Percentiles rank a stretch among this genome's conserved stretches.
These are phyloP conservation scores for Claviceps sp. DNA, from an alignment of 2,329 filamentous ascomycete genomes.

Conservation along the genomic window DNA sequence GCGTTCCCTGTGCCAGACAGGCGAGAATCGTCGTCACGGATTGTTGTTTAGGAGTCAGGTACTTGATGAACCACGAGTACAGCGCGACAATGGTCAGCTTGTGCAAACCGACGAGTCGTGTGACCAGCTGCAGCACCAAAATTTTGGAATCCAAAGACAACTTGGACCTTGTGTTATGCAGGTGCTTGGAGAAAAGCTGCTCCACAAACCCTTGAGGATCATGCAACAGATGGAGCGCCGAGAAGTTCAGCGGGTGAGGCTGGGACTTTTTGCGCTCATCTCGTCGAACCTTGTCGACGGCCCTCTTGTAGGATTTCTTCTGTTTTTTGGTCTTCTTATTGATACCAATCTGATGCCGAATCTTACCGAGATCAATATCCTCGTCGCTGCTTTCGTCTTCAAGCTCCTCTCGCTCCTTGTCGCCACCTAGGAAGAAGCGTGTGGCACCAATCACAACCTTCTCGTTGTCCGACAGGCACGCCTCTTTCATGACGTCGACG, in stretches of 20 bases:
- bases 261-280: constrained; percentile 79
- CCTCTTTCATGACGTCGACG: constrained; percentile 97
- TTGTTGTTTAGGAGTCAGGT: constrained; percentile 74
- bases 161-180: constrained; percentile 76
- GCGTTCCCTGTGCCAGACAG: constrained; percentile 80
- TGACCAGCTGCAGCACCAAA: constrained; percentile 80
- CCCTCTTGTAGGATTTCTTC: constrained; percentile 63
- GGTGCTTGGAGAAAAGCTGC: constrained; percentile 75
- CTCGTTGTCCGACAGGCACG: constrained; percentile 75
- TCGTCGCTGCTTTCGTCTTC: constrained; percentile 84
- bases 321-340: constrained; percentile 96
- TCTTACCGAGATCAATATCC: constrained; percentile 60
- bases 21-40: constrained; percentile 89
- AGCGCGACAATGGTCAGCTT: constrained; percentile 79
- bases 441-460: constrained; percentile 84
- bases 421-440: constrained; percentile 88
- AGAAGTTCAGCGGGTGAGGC: constrained; percentile 87
- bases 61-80: constrained; percentile 95
- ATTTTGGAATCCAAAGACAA: constrained; percentile 81
- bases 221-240: constrained; percentile 82
- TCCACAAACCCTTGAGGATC: constrained; percentile 93
- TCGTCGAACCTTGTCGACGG: constrained; percentile 68
- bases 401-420: constrained; percentile 87
- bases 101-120: constrained; percentile 81
- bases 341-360: constrained; percentile 76